Evolutionary conservation across 106 monocot genomes (phyloP), one percentile per base, ranked within the genome.

Genomic region (Apostasia ramifera): DNA sequence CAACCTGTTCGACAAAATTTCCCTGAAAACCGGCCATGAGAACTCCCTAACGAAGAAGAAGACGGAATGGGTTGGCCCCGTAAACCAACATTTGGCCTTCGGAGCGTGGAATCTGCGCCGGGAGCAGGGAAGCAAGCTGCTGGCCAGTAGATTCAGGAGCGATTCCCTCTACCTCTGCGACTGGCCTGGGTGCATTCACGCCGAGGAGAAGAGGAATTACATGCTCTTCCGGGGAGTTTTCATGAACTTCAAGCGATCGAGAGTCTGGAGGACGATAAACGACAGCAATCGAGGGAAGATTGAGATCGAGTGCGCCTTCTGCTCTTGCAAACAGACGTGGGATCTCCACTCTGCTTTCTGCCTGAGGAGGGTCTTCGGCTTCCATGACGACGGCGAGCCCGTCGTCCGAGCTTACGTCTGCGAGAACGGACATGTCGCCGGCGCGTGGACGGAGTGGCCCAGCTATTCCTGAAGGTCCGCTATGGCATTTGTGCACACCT

Each of bases 351-450:
- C 97, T 0, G 78, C 92, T 0, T 97, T 97, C 53, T 97, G 97
- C 70, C 73, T 97, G 84, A 78, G 92, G 79, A 79, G 86, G 46
- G 71, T 83, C 47, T 85, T 81, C 59, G 97, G 97, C 61, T 97
- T 82, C 60, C 97, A 97, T 67, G 97, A 97, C 41, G 97, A 97
- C 15, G 97, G 97, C 4, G 92, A 97, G 76, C 97, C 97, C 0
- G 87, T 92, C 6, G 97, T 97, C 0, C 57, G 92, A 52, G 97
- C 92, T 5, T 97, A 71, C 53, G 97, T 92, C 4, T 97, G 97
- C 50, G 84, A 89, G 73, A 97, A 92, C 37, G 97, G 97, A 15
- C 97, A 97, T 66, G 97, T 97, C 58, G 82, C 97, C 0, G 97
- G 97, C 40, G 97, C 97, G 1, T 92, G 97, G 92, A 90, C 95